These are phyloP conservation scores for Chlorella vulgaris DNA, from an alignment of 139 green algal genomes.

Conservation along the genomic window DNA sequence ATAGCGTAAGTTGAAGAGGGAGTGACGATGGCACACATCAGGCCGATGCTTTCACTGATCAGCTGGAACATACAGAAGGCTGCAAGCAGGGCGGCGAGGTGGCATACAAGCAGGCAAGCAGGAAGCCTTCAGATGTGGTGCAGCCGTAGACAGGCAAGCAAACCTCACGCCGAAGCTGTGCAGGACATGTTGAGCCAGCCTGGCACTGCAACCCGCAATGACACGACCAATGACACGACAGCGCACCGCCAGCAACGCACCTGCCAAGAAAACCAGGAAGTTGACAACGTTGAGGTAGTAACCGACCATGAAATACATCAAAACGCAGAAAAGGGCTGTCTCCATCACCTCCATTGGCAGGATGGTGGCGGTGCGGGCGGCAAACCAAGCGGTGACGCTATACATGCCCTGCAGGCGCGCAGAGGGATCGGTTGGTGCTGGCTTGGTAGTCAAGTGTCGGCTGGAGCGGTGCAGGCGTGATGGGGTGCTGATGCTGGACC, in stretches of 20 bases:
- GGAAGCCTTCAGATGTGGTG: too few relatives aligned
- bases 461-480: too few relatives aligned
- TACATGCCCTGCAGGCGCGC: conserved; percentile 59
- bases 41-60: conserved; percentile 50
- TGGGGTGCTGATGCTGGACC: too few relatives aligned
- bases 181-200: too few relatives aligned
- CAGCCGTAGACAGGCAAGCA: too few relatives aligned
- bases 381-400: conserved; percentile 30
- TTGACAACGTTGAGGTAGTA: conserved; percentile 24
- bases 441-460: too few relatives aligned
- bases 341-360: conserved; percentile 13
- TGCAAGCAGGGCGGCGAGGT: background rate
- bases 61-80: conserved; percentile 57
- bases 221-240: background rate
- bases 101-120: too few relatives aligned
- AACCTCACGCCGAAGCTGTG: too few relatives aligned
- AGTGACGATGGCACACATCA: conserved; percentile 48
- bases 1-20: background rate
- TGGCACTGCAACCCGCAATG: too few relatives aligned
- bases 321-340: conserved; percentile 10
- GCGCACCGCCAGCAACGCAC: background rate
- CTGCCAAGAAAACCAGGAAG: conserved; percentile 6
- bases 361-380: conserved; percentile 21
- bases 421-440: too few relatives aligned
- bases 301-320: conserved; percentile 43